Percentiles rank a stretch among this genome's conserved stretches.
phyloP scores from a whole-genome alignment of 164 flowering plant species.

The Kingdonia uniflora region DNA sequence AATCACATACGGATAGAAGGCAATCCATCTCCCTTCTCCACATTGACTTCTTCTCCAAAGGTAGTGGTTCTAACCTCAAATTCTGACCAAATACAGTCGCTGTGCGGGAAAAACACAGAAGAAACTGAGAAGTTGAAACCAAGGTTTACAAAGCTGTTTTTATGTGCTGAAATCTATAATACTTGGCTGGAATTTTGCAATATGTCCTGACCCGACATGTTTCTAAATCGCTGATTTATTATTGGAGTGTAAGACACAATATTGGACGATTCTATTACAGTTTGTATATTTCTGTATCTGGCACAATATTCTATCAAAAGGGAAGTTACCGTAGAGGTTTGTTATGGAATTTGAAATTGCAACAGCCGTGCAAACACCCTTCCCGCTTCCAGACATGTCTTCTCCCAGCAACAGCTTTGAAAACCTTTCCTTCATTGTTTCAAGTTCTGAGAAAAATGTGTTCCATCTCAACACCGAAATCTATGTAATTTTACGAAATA shows the following conservation, averaged over 20 bases:
- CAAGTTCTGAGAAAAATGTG: conserved; percentile 36
- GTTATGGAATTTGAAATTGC: conserved; percentile 93
- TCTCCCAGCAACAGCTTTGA: conserved; percentile 92
- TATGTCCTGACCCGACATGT: too few relatives aligned
- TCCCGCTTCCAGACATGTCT: conserved; percentile 98
- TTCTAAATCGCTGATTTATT: too few relatives aligned
- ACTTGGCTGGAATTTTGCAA: too few relatives aligned
- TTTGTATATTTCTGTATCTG: too few relatives aligned
- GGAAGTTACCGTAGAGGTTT: conserved; percentile 71
- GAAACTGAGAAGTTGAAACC: not conserved
- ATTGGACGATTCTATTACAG: too few relatives aligned
- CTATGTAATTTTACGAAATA: too few relatives aligned
- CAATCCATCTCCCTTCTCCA: conserved; percentile 93
- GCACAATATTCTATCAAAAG: too few relatives aligned
- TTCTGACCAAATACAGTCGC: conserved; percentile 85
- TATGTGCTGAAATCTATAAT: too few relatives aligned
- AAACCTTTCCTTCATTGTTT: conserved; percentile 84
- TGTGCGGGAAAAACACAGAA: conserved; percentile 27
- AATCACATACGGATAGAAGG: conserved; percentile 82
- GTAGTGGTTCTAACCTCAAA: conserved; percentile 63
- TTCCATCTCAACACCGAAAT: too few relatives aligned
- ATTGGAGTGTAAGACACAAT: too few relatives aligned
- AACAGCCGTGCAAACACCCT: conserved; percentile 89
- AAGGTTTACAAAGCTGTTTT: not conserved
- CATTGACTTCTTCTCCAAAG: conserved; percentile 66